Base-by-base conservation (phyloP, 169 alveolate genomes). In the Plasmodium adleri region DNA sequence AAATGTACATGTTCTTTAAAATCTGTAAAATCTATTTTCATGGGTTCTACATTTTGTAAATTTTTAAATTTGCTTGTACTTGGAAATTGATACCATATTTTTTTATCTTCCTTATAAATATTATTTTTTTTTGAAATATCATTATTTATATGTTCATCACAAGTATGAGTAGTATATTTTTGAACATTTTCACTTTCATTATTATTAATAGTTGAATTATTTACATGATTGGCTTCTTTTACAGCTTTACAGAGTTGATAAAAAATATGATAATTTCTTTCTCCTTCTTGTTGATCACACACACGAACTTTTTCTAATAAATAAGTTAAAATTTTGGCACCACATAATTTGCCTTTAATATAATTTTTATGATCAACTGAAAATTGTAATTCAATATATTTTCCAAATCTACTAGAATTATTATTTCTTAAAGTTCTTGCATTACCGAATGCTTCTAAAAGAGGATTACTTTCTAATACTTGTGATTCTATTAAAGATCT, bases 401-500 rank as follows among this genome's bases (percentile, higher is more conserved):
- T 99, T 6, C 99, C 99, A 93, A 98, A 99, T 28, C 99, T 96
- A 32, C 95, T 88, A 78, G 99, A 96, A 91, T 99, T 99, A 88
- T 97, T 97, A 92, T 98, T 98, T 74, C 99, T 95, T 32, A 97
- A 87, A 2, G 99, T 98, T 88, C 96, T 96, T 0, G 99, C 99
- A 94, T 99, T 99, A 1, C 99, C 99, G 94, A 99, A 98, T 5
- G 99, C 99, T 93, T 99, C 99, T 83, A 98, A 95, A 24, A 99
- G 91, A 1, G 99, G 99, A 93, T 99, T 99, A 52, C 99, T 96
- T 92, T 98, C 99, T 56, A 99, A 91, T 39, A 98, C 98, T 88
- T 98, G 96, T 5, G 91, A 87, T 92, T 96, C 98, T 28, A 95
- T 95, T 52, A 87, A 88, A 26, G 96, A 91, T 59, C 85, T 92